phyloP scores from a whole-genome alignment of 2,329 filamentous ascomycete genomes.

The Colletotrichum sp. region DNA sequence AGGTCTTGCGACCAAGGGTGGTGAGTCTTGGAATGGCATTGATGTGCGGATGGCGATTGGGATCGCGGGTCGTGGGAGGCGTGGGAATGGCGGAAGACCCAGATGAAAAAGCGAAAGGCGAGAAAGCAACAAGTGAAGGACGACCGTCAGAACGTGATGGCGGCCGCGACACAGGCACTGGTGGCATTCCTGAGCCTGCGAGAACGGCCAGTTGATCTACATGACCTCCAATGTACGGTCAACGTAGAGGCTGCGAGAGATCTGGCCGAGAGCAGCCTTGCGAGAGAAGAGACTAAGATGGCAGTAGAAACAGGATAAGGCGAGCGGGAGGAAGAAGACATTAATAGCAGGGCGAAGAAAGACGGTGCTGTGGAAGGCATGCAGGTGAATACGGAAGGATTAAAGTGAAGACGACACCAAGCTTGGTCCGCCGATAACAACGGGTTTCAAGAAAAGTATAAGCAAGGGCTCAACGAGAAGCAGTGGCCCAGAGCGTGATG shows the following conservation, averaged over 20 bases:
- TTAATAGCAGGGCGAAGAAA: neutral
- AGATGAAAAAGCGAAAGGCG: neutral
- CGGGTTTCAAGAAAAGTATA: no score
- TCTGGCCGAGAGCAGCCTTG: neutral
- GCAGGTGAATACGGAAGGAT: no score
- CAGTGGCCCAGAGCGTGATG: neutral
- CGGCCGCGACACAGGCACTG: neutral
- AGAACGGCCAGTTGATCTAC: neutral
- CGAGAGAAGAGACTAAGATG: neutral
- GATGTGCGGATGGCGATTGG: neutral
- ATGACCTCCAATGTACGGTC: neutral
- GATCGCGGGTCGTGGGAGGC: neutral
- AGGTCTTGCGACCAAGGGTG: neutral
- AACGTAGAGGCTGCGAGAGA: neutral
- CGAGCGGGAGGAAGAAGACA: neutral
- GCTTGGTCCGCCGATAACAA: no score
- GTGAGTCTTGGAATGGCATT: neutral
- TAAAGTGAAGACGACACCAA: no score
- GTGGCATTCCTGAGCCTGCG: neutral
- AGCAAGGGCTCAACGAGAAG: no score
- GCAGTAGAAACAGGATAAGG: neutral
- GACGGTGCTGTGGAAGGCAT: neutral
- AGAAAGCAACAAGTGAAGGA: neutral
- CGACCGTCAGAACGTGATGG: neutral
- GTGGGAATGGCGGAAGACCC: neutral